A percentile compares a stretch with the other conserved stretches of the same genome.
Evolutionary conservation across 2,329 filamentous ascomycete genomes (phyloP).

Genomic region (Ceratocystis alfenasii): DNA sequence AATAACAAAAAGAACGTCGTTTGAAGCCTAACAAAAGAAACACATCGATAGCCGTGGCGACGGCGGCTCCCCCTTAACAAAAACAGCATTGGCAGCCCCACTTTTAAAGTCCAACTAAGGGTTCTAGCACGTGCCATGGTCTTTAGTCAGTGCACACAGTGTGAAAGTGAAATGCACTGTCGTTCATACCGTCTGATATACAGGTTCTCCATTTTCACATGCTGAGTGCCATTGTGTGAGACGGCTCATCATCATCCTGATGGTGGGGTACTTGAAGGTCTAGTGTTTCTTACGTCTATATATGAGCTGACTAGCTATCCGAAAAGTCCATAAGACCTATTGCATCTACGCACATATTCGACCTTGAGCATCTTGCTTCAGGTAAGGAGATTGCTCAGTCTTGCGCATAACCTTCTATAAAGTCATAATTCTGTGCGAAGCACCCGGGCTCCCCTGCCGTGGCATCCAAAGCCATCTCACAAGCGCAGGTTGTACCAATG

Average conservation of each 20-base stretch:
- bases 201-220: slow-evolving; percentile 10
- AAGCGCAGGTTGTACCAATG: slow-evolving; percentile 35
- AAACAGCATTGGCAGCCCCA: neutral
- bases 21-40: neutral
- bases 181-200: neutral
- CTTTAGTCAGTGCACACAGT: no score
- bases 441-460: slow-evolving; percentile 29
- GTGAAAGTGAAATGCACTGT: neutral
- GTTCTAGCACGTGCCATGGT: neutral
- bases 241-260: neutral
- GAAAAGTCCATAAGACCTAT: neutral
- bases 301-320: neutral
- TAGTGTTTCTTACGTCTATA: neutral
- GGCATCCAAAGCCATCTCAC: slow-evolving; percentile 34
- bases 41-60: neutral
- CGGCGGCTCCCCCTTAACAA: neutral
- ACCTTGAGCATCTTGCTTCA: slow-evolving; percentile 12
- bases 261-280: neutral
- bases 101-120: neutral
- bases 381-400: slow-evolving; percentile 14
- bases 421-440: slow-evolving; percentile 29
- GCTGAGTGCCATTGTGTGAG: neutral
- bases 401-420: slow-evolving; percentile 32
- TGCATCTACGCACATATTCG: no score
- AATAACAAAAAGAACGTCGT: neutral